These are phyloP conservation scores for Penicillium paneum DNA, from an alignment of 2,329 filamentous ascomycete species.

Conservation along the genomic window DNA sequence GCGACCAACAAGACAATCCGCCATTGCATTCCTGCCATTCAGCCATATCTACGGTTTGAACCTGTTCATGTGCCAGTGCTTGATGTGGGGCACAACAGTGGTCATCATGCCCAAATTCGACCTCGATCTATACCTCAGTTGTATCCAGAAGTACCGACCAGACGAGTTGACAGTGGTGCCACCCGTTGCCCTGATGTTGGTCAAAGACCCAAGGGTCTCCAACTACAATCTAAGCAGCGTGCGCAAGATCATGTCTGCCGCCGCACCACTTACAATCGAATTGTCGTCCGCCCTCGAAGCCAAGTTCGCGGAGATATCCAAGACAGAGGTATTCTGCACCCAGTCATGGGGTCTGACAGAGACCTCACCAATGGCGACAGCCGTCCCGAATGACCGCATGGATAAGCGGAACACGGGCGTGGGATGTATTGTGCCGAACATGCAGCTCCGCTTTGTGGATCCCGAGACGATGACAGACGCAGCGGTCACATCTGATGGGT, in stretches of 20 bases:
- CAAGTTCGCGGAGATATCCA: conserved; percentile 11
- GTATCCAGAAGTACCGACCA: conserved; percentile 18
- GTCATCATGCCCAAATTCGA: conserved; percentile 18
- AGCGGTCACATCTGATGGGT: conserved; percentile 9
- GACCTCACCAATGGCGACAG: conserved; percentile 19
- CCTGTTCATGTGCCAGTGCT: conserved; percentile 17
- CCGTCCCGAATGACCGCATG: conserved; percentile 18
- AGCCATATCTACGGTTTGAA: conserved; percentile 24
- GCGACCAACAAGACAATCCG: conserved; percentile 8
- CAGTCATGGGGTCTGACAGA: conserved; percentile 23
- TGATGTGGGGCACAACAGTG: conserved; percentile 17
- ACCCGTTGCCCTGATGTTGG: conserved; percentile 20
- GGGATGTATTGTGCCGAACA: conserved; percentile 18
- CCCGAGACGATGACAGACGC: conserved; percentile 19
- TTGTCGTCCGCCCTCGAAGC: conserved; percentile 15
- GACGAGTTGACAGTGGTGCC: conserved; percentile 20
- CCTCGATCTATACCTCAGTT: conserved; percentile 16
- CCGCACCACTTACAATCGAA: conserved; percentile 19
- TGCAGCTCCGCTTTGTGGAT: conserved; percentile 23
- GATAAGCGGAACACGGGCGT: conserved; percentile 17
- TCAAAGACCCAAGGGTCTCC: conserved; percentile 18
- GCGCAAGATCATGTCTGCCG: conserved; percentile 18
- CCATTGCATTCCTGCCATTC: conserved; percentile 21
- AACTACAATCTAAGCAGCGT: conserved; percentile 21
- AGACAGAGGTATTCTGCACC: conserved; percentile 18